phyloP scores from a whole-genome alignment of 257 asterid genomes.

The Solanum clarkiae region DNA sequence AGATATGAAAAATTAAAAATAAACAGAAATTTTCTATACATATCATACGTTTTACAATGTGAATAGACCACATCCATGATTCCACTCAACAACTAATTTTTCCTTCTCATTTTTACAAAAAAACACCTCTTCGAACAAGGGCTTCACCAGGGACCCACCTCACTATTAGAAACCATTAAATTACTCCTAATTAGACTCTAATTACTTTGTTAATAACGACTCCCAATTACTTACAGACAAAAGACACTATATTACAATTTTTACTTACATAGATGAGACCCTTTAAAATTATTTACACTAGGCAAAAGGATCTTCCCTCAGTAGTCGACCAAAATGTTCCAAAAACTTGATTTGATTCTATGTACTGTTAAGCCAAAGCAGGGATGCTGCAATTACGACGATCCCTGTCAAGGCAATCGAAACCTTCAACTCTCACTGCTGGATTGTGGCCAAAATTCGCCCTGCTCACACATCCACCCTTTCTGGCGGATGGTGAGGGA shows the following conservation, averaged over 20 bases:
- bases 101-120: neutral
- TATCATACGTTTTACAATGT: neutral
- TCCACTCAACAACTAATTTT: neutral
- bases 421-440: slow-evolving; percentile 87
- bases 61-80: neutral
- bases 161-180: neutral
- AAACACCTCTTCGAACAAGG: neutral
- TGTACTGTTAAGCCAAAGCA: slow-evolving; percentile 51
- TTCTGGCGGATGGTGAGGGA: slow-evolving; percentile 41
- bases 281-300: slow-evolving; percentile 35
- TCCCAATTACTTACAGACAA: slow-evolving; percentile 27
- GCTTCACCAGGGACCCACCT: neutral
- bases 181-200: slow-evolving; percentile 1
- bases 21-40: neutral
- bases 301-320: slow-evolving; percentile 16
- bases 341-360: neutral
- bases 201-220: slow-evolving; percentile 19
- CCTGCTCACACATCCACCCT: slow-evolving; percentile 61
- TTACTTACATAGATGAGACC: slow-evolving; percentile 1
- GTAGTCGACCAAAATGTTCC: slow-evolving; percentile 14
- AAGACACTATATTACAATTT: neutral
- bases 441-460: slow-evolving; percentile 85
- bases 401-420: slow-evolving; percentile 90
- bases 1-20: no score
- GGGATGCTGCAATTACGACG: slow-evolving; percentile 94